phyloP scores from a whole-genome alignment of 441 rosid species.

The Brassica hybrid region DNA sequence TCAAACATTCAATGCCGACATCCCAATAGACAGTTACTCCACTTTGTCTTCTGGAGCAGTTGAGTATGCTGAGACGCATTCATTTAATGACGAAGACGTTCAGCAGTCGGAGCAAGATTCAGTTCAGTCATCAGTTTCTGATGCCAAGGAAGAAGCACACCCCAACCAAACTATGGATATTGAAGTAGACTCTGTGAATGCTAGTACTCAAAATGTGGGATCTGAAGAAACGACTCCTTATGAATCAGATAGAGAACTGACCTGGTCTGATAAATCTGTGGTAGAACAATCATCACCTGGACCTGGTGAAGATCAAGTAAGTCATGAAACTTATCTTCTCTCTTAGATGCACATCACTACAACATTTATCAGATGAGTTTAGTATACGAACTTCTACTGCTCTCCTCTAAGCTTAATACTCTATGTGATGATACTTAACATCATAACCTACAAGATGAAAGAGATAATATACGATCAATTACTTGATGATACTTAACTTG shows the following conservation, averaged over 20 bases:
- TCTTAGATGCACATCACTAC: conserved; percentile 16
- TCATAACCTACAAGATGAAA: conserved; percentile 2
- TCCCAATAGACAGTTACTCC: conserved; percentile 39
- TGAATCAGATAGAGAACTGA: conserved; percentile 48
- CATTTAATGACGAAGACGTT: conserved; percentile 45
- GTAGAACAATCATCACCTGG: conserved; percentile 48
- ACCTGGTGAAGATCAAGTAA: conserved; percentile 48
- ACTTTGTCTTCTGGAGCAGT: conserved; percentile 48
- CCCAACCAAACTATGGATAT: conserved; percentile 47
- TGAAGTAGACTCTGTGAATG: conserved; percentile 46
- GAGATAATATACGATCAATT: conserved; percentile 1
- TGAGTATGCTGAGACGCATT: conserved; percentile 48
- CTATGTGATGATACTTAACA: conserved; percentile 3
- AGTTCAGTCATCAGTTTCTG: conserved; percentile 43
- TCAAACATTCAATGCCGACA: conserved; percentile 47
- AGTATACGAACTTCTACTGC: neutral
- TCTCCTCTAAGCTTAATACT: conserved; percentile 10
- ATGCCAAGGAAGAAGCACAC: no score
- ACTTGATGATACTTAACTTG: neutral
- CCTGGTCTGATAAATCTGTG: conserved; percentile 57
- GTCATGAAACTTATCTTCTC: conserved; percentile 36
- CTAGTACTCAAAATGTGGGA: conserved; percentile 40
- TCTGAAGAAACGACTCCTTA: conserved; percentile 45
- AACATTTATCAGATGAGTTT: neutral
- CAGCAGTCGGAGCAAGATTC: conserved; percentile 46